Conservation (phyloP, 129 eudicot genomes). For the Escallonia herrerae region DNA sequence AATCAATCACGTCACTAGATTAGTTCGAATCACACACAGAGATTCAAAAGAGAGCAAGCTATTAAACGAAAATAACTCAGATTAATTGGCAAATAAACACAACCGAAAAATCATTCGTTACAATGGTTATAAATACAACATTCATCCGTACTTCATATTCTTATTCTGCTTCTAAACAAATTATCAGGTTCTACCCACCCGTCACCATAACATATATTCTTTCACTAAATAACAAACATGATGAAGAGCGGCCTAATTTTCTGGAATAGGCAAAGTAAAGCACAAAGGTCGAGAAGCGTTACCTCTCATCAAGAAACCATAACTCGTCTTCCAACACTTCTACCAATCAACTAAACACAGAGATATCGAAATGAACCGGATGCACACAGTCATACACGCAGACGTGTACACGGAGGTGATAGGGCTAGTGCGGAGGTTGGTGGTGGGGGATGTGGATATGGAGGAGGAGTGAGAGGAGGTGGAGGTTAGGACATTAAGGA, state of each 20-base stretch:
- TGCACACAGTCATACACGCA: too few relatives aligned
- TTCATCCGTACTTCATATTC: neutral
- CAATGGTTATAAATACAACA: neutral
- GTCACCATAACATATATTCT: too few relatives aligned
- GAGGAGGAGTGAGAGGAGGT: neutral
- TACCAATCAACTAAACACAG: too few relatives aligned
- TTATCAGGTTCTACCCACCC: too few relatives aligned
- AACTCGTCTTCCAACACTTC: neutral
- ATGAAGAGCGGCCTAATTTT: too few relatives aligned
- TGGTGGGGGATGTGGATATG: slow-evolving; percentile 3
- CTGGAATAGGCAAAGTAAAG: too few relatives aligned
- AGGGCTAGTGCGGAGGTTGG: slow-evolving; percentile 1
- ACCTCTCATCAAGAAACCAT: neutral
- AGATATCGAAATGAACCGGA: too few relatives aligned
- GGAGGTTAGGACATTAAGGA: neutral
- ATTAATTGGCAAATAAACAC: neutral
- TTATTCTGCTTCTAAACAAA: neutral
- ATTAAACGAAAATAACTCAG: neutral
- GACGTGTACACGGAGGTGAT: neutral
- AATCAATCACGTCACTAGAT: slow-evolving; percentile 12
- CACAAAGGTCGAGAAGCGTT: neutral
- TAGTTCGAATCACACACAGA: neutral
- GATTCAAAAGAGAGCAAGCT: neutral
- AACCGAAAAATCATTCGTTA: neutral
- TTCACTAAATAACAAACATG: too few relatives aligned